Evolutionary conservation across 1,284 basidiomycete species (phyloP), one percentile per base, ranked within the genome.

Genomic region (Boletus mariae): DNA sequence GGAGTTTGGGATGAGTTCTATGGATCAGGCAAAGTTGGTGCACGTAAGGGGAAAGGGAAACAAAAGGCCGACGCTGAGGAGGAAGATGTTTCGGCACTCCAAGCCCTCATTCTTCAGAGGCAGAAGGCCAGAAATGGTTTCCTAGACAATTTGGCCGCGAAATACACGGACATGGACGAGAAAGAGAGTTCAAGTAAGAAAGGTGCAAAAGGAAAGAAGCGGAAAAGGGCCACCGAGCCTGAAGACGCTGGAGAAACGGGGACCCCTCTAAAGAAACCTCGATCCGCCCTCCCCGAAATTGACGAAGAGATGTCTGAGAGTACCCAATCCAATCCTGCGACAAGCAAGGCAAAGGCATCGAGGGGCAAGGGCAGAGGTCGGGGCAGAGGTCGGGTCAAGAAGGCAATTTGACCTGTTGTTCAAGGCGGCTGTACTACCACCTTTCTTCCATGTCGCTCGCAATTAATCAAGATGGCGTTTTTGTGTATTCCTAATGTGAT

Each of bases 1-100:
- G 94, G 93, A 11, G 90, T 97, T 8, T 94, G 92, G 88, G 94
- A 97, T 55, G 93, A 97, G 67, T 95, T 98, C 64, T 97, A 91
- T 66, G 94, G 92, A 1, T 83, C 75, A 55, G 92, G 89, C 5
- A 88, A 87, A 71, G 75, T 80, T 17, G 84, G 85, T 13, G 74
- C 81, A 44, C 77, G 84, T 55, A 83, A 82, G 62, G 73, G 73
- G 42, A 84, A 83, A 54, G 78, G 74, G 1, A 87, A 85, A 58
- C 78, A 70, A 6, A 81, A 80, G 56, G 72, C 65, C 32, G 76
- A 69, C 2, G 75, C 70, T 2, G 80, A 76, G 1, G 82, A 80
- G 32, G 84, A 80, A 43, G 87, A 89, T 59, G 75, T 83, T 47
- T 87, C 85, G 1, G 82, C 80, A 15, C 75, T 97, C 55, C 85